Base-by-base conservation (phyloP, 495 filamentous ascomycete genomes). In the Hypoxylon perforatum region DNA sequence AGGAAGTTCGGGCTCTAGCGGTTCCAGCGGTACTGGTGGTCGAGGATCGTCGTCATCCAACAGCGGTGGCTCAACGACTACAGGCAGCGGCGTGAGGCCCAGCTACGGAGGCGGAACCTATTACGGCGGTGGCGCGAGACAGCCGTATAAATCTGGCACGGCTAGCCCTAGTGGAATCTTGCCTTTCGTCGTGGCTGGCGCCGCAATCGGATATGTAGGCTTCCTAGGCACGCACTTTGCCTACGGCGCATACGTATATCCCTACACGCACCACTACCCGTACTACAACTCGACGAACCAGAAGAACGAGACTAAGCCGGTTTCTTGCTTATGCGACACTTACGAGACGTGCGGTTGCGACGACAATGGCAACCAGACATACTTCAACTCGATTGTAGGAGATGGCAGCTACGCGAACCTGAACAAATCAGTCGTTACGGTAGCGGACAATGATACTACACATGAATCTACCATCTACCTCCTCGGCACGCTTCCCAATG, bases 401-500 rank as follows among this genome's bases (percentile, higher is more conserved):
- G 88, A 92, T 67, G 87, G 90, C 55, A 85, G 74, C 63, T 81
- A 84, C 63, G 52, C 65, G 2, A 81, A 78, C 1, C 75, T 87
- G 52, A 91, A 96, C 76, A 81, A 84, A 36, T 85, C 80, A n/a
- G 67, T 90, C 4, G 83, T 91, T 28, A 82, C 65, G 2, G 84
- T 96, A 14, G 83, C 83, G 0, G 69, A 85, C 7, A 94, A 97
- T 69, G 91, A 90, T 21, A 95, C 87, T 0, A 80, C 76, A 44
- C 54, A 79, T 48, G 19, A 72, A 8, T 15, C 28, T 10, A 93
- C 86, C 15, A 86, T 97, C 60, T 80, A 92, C 52, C 81, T 97
- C 75, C 95, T 96, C 65, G 95, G 95, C 10, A 93, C 92, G 0
- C 76, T 97, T 45, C 87, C 90, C 17, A 95, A 95, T 69, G 93